Evolutionary conservation across 2,329 filamentous ascomycete species (phyloP).

Genomic region (Microdochium bolleyi): DNA sequence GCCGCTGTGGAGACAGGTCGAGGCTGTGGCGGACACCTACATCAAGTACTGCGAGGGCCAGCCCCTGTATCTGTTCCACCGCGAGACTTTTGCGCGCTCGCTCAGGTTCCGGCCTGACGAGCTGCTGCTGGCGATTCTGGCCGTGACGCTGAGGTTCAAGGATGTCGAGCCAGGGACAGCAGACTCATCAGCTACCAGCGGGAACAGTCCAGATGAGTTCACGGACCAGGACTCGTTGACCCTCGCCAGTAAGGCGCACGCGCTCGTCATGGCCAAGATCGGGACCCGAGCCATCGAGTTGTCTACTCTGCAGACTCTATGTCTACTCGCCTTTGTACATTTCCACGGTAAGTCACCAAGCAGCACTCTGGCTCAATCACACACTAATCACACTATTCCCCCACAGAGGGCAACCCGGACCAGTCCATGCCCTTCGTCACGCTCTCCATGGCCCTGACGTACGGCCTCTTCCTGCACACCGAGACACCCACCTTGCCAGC

Average conservation of each 20-base stretch:
- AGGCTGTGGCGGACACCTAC: not conserved
- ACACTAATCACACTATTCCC: not conserved
- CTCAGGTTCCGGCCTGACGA: not conserved
- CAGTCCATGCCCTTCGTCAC: slow-evolving; percentile 33
- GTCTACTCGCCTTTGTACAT: slow-evolving; percentile 1
- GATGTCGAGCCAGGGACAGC: not conserved
- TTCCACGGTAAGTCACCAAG: not conserved
- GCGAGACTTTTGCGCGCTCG: not conserved
- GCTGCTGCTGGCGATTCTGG: not conserved
- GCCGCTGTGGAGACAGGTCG: not conserved
- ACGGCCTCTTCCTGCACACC: slow-evolving; percentile 32
- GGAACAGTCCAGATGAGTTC: not conserved
- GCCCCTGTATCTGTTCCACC: not conserved
- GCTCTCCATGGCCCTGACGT: slow-evolving; percentile 33
- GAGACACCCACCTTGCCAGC: slow-evolving; percentile 15
- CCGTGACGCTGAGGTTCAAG: not conserved
- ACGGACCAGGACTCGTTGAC: not conserved
- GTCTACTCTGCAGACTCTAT: not conserved
- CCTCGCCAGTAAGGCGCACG: not conserved
- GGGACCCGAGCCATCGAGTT: not conserved
- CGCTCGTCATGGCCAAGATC: not conserved
- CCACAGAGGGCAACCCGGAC: slow-evolving; percentile 32
- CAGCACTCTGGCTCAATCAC: not conserved
- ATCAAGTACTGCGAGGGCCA: not conserved
- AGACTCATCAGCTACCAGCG: not conserved